phyloP scores from a whole-genome alignment of 176 grass and related monocot genomes.

The Oryza glumipatula region DNA sequence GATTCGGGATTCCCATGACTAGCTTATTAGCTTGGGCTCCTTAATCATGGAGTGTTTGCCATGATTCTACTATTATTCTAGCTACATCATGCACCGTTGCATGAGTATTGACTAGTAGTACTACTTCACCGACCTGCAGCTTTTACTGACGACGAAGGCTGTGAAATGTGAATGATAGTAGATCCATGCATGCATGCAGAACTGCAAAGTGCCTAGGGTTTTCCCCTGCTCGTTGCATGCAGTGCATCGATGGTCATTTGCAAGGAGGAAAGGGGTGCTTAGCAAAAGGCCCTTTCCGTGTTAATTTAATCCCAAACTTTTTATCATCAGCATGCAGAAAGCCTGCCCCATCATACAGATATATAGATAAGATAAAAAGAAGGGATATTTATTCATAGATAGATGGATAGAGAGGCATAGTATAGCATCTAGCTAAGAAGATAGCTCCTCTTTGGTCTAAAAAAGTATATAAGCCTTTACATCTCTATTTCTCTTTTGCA shows the following conservation, averaged over 20 bases:
- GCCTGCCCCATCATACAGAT: slow-evolving; percentile 29
- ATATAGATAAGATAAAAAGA: slow-evolving; percentile 54
- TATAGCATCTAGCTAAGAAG: slow-evolving; percentile 19
- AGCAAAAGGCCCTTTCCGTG: slow-evolving; percentile 51
- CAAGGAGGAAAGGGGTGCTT: slow-evolving; percentile 46
- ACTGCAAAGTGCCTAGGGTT: slow-evolving; percentile 42
- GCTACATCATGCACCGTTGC: neutral
- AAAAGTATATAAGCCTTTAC: slow-evolving; percentile 49
- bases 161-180: neutral
- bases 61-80: neutral
- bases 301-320: slow-evolving; percentile 50
- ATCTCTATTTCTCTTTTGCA: slow-evolving; percentile 42
- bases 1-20: slow-evolving; percentile 50
- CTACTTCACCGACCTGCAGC: neutral
- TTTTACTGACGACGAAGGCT: neutral
- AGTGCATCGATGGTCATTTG: slow-evolving; percentile 26
- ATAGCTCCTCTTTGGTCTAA: slow-evolving; percentile 47
- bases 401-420: slow-evolving; percentile 20
- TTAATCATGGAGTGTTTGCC: slow-evolving; percentile 41
- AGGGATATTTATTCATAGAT: slow-evolving; percentile 21
- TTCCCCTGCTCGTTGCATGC: slow-evolving; percentile 10
- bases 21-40: slow-evolving; percentile 46
- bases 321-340: slow-evolving; percentile 58
- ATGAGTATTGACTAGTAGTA: too few relatives aligned
- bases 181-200: neutral